Evolutionary conservation across 306 rosid genomes (phyloP).

Genomic region (Leucaena leucocephala): DNA sequence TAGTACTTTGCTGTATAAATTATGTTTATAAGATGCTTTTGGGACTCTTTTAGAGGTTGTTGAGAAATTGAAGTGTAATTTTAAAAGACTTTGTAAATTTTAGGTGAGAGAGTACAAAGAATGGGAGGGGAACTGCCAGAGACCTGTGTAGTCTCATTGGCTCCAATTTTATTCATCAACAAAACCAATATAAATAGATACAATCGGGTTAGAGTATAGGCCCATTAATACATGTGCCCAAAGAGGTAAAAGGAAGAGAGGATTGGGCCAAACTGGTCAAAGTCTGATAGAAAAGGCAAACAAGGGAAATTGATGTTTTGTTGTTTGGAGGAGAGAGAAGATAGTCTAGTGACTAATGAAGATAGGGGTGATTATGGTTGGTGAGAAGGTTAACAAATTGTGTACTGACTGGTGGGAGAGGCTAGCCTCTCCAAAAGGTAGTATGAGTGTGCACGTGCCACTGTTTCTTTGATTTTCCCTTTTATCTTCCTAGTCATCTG

Average conservation of each 20-base stretch:
- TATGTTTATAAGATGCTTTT: neutral
- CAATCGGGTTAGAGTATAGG: neutral
- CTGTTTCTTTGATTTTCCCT: neutral
- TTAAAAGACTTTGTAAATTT: neutral
- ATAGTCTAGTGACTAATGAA: neutral
- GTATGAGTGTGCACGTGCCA: neutral
- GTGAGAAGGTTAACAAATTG: neutral
- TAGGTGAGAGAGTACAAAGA: neutral
- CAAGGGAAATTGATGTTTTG: neutral
- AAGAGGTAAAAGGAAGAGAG: neutral
- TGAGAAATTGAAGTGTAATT: neutral
- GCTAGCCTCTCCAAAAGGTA: neutral
- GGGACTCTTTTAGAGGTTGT: neutral
- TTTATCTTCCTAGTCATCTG: neutral
- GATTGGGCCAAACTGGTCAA: neutral
- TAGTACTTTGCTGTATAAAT: slow-evolving; percentile 6
- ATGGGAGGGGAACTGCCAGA: neutral
- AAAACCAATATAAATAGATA: neutral
- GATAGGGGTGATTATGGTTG: neutral
- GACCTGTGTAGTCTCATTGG: neutral
- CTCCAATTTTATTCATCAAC: neutral
- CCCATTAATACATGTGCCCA: neutral
- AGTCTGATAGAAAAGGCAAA: neutral
- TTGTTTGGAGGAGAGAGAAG: neutral
- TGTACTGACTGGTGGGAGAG: neutral